These are phyloP conservation scores for Croton laevigatus DNA, from an alignment of 441 rosid genomes.

Conservation along the genomic window DNA sequence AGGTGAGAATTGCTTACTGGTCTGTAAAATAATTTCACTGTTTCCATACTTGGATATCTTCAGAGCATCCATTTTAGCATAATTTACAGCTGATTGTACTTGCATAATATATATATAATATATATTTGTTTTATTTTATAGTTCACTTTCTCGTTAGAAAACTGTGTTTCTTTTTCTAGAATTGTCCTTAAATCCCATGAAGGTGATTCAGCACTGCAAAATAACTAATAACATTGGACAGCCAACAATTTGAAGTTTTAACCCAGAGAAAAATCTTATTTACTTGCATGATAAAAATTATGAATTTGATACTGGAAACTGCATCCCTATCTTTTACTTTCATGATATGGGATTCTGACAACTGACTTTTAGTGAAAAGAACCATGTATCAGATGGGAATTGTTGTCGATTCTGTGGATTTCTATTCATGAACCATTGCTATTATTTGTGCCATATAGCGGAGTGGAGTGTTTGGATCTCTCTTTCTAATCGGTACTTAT, in stretches of 20 bases:
- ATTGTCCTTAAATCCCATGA: not conserved
- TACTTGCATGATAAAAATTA: too few species aligned
- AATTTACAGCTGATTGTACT: too few species aligned
- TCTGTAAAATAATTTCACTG: not conserved
- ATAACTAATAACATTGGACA: not conserved
- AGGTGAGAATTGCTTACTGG: constrained; percentile 37
- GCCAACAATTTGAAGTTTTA: not conserved
- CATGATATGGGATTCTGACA: not conserved
- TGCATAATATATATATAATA: too few species aligned
- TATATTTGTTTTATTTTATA: too few species aligned
- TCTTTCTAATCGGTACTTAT: not conserved
- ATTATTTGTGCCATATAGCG: too few species aligned
- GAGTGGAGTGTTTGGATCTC: not conserved
- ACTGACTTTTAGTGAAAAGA: not conserved
- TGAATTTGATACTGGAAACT: not conserved
- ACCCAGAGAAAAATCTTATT: too few species aligned
- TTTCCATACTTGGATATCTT: constrained; percentile 5
- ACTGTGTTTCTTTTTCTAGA: not conserved
- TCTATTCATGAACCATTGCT: too few species aligned
- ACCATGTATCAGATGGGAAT: too few species aligned
- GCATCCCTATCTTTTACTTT: not conserved
- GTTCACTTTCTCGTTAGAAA: too few species aligned
- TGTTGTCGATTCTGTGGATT: not conserved
- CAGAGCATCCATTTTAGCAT: not conserved
- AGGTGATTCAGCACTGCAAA: not conserved